Percentiles rank a stretch among this genome's conserved stretches.
phyloP scores from a whole-genome alignment of 805 yeast species.

The Wilhelminamyces savonicus region DNA sequence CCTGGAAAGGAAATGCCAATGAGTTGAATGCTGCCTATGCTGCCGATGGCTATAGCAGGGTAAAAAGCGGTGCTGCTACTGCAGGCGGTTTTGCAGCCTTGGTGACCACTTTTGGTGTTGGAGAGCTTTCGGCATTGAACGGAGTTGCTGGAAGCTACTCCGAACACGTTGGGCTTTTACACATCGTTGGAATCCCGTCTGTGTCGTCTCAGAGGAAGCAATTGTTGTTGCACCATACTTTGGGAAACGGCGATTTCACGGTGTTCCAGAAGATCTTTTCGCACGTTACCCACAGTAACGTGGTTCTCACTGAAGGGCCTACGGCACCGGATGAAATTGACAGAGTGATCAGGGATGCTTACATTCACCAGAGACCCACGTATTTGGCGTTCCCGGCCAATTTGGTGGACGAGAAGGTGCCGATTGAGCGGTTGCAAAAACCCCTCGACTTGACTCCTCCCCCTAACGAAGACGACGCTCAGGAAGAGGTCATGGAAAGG shows the following conservation, averaged over 20 bases:
- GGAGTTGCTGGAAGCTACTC: constrained; percentile 12
- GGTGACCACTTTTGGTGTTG: constrained; percentile 12
- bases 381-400: constrained; percentile 11
- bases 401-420: constrained; percentile 9
- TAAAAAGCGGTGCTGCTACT: constrained; percentile 3
- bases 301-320: constrained; percentile 5
- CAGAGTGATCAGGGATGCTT: constrained; percentile 10
- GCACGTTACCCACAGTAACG: constrained; percentile 7
- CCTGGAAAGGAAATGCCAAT: constrained; percentile 1
- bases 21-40: constrained; percentile 17
- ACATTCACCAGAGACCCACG: constrained; percentile 10
- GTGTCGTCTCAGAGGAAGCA: constrained; percentile 8
- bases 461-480: constrained; percentile 7
- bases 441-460: constrained; percentile 9
- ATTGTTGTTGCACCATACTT: constrained; percentile 10
- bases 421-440: constrained; percentile 3
- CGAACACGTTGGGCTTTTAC: constrained; percentile 10
- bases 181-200: constrained; percentile 10
- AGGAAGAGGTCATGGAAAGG: constrained; percentile 7
- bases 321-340: constrained; percentile 9
- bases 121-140: constrained; percentile 10
- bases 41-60: constrained; percentile 20
- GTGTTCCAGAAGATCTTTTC: constrained; percentile 8
- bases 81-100: constrained; percentile 4
- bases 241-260: constrained; percentile 11